These are phyloP conservation scores for Hortiboletus flavorubellus DNA, from an alignment of 768 basidiomycete genomes.

Conservation along the genomic window DNA sequence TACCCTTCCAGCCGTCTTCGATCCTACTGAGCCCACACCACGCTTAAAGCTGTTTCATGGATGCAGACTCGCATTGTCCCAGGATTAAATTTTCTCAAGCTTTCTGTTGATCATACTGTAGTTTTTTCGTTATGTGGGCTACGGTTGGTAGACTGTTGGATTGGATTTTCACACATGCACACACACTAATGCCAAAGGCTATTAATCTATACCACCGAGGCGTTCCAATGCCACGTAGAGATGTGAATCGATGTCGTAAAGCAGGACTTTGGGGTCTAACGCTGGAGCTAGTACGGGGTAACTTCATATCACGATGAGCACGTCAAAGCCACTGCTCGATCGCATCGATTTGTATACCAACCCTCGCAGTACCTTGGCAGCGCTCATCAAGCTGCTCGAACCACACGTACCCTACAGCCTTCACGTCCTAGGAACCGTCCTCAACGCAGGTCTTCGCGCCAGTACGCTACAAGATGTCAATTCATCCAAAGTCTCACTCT, in stretches of 20 bases:
- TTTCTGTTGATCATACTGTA: no score
- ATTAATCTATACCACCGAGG: no score
- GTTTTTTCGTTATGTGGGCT: no score
- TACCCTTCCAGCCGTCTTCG: not conserved
- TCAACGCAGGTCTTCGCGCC: conserved; percentile 16
- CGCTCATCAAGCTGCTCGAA: conserved; percentile 12
- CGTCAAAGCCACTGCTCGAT: conserved; percentile 1
- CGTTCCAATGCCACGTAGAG: not conserved
- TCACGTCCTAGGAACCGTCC: conserved; percentile 16
- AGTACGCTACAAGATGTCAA: conserved; percentile 11
- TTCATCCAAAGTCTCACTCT: conserved; percentile 13
- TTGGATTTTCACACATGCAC: not conserved
- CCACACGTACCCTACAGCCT: conserved; percentile 14
- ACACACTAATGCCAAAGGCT: no score
- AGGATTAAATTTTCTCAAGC: no score
- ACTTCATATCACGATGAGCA: not conserved
- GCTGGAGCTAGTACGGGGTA: no score
- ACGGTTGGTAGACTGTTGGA: no score
- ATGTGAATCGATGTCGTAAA: not conserved
- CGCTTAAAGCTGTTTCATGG: not conserved
- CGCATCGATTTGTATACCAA: conserved; percentile 9
- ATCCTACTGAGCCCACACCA: not conserved
- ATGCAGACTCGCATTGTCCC: not conserved
- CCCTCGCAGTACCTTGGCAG: not conserved
- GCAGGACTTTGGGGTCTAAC: not conserved